phyloP scores from a whole-genome alignment of 1,284 basidiomycete genomes.

The Ceratobasidium theobromae region DNA sequence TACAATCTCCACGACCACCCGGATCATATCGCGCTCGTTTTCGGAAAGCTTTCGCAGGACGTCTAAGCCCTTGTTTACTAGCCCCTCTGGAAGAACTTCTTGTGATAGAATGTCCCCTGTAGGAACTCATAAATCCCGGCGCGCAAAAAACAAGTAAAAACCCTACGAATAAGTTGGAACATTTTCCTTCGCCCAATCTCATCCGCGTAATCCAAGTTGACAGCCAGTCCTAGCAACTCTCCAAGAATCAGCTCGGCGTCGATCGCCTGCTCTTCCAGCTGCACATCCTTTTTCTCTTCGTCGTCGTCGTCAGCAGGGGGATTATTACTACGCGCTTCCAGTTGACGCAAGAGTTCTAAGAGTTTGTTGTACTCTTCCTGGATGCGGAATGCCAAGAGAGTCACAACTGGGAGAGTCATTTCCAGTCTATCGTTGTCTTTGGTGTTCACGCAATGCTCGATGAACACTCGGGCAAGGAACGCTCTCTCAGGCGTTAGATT shows the following conservation, averaged over 20 bases:
- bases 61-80: conserved; percentile 84
- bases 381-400: conserved; percentile 82
- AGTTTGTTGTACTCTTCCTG: conserved; percentile 78
- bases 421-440: conserved; percentile 74
- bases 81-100: conserved; percentile 70
- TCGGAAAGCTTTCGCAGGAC: conserved; percentile 82
- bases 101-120: conserved; percentile 85
- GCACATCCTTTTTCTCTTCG: conserved; percentile 54
- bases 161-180: conserved; percentile 79
- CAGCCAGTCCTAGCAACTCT: conserved; percentile 78
- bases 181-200: conserved; percentile 93
- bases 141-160: conserved; percentile 37
- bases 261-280: conserved; percentile 51
- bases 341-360: conserved; percentile 51
- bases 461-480: conserved; percentile 82
- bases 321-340: conserved; percentile 41
- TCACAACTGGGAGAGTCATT: conserved; percentile 81
- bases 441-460: conserved; percentile 70
- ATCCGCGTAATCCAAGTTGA: conserved; percentile 89
- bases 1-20: conserved; percentile 91
- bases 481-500: conserved; percentile 77
- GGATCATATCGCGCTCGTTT: conserved; percentile 87
- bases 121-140: background rate
- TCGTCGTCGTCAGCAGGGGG: conserved; percentile 52
- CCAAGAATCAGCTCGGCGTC: conserved; percentile 71